Conservation (phyloP, 2,329 filamentous ascomycete genomes). For the Pezizomycotina sp. region DNA sequence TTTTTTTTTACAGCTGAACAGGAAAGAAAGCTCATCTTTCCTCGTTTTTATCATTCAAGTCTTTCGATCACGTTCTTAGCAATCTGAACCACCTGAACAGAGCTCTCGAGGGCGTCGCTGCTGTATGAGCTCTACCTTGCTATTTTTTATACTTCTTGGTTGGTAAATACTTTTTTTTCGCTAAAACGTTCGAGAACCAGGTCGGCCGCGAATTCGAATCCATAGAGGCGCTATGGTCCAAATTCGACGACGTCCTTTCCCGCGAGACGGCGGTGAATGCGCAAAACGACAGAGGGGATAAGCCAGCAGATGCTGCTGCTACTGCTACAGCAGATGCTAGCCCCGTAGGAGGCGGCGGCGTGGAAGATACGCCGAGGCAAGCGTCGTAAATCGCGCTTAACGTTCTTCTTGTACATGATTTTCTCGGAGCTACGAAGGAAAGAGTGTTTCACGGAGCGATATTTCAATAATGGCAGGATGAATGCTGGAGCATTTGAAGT, state of each 20-base stretch:
- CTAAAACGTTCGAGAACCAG: conserved; percentile 3
- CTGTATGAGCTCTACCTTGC: conserved; percentile 6
- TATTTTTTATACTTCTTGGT: background rate
- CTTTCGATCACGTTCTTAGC: conserved; percentile 19
- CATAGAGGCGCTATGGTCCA: conserved; percentile 17
- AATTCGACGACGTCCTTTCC: conserved; percentile 18
- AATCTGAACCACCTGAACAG: conserved; percentile 19
- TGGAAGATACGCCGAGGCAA: no score
- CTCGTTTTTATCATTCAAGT: conserved; percentile 2
- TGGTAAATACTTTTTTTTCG: background rate
- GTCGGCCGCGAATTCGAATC: conserved; percentile 18
- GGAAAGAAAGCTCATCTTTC: background rate
- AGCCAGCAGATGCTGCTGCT: no score
- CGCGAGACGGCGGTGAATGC: no score
- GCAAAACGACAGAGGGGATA: no score
- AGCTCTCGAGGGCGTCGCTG: conserved; percentile 17
- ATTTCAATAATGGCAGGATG: no score
- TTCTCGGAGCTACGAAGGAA: no score
- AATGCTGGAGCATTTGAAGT: no score
- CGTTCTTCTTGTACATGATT: no score
- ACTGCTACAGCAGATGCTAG: no score
- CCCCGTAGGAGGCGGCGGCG: conserved; percentile 29
- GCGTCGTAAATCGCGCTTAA: no score
- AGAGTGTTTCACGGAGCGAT: no score
- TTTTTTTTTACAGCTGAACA: background rate